phyloP scores from a whole-genome alignment of 2,329 filamentous ascomycete genomes.

The Pleomassaria siparia region DNA sequence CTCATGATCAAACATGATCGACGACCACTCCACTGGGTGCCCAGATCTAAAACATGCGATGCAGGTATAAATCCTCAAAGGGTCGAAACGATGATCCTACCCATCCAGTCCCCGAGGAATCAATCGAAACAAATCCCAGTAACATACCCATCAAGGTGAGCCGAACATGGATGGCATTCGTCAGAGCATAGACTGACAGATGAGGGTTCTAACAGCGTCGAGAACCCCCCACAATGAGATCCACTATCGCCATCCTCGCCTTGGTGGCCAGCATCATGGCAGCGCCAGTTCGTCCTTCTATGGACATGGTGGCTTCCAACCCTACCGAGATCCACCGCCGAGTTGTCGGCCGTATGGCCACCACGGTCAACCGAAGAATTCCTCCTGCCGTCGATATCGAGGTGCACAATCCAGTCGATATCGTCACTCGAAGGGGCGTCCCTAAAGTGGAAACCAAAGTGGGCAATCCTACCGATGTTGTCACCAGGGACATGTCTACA shows the following conservation, averaged over 20 bases:
- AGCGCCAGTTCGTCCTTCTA: constrained; percentile 16
- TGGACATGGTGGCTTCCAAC: too few species aligned
- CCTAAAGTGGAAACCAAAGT: too few species aligned
- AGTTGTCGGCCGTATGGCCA: background rate
- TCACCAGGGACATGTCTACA: too few species aligned
- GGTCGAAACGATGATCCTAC: background rate
- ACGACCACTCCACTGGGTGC: background rate
- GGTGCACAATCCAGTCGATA: background rate
- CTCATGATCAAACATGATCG: background rate
- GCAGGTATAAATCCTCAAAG: background rate
- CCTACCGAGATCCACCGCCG: background rate
- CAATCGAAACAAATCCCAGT: too few species aligned
- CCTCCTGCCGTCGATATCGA: background rate
- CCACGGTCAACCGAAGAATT: background rate
- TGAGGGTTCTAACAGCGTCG: background rate
- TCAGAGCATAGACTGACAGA: background rate
- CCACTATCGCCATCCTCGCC: constrained; percentile 4
- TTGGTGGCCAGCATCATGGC: constrained; percentile 7
- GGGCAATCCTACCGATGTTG: too few species aligned
- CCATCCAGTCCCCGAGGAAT: background rate
- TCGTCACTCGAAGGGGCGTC: too few species aligned
- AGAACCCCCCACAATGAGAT: background rate
- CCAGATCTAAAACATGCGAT: background rate
- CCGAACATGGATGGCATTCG: background rate
- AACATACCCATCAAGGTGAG: background rate